These are phyloP conservation scores for Flammula alnicola DNA, from an alignment of 1,284 basidiomycete genomes.

Conservation along the genomic window DNA sequence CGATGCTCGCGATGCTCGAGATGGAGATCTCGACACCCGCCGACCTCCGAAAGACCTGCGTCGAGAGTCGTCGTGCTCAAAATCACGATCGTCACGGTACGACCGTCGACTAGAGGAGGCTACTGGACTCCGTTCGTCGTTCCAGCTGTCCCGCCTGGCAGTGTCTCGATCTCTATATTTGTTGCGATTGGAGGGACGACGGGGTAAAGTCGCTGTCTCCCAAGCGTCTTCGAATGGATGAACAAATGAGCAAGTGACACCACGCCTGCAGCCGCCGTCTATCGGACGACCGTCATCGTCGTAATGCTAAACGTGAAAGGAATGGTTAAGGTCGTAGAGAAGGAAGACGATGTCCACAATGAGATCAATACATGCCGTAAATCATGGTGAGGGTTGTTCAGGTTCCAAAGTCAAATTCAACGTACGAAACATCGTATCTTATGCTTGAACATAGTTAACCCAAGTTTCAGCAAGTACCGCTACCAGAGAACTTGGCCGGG, in stretches of 20 bases:
- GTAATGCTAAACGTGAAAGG: slow-evolving; percentile 1
- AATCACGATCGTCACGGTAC: too few species aligned
- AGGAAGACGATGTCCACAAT: neutral
- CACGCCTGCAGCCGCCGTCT: too few species aligned
- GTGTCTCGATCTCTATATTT: neutral
- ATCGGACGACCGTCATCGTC: neutral
- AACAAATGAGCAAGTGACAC: too few species aligned
- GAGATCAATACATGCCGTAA: neutral
- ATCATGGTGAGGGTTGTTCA: slow-evolving; percentile 2
- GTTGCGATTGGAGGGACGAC: too few species aligned
- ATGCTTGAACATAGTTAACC: neutral
- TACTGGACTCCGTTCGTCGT: neutral
- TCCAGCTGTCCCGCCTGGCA: neutral
- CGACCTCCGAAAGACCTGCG: too few species aligned
- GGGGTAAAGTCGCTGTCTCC: too few species aligned
- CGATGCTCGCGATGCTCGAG: neutral
- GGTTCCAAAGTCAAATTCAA: neutral
- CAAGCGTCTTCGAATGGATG: too few species aligned
- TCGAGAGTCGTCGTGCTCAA: too few species aligned
- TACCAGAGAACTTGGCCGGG: neutral
- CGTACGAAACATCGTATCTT: slow-evolving; percentile 6
- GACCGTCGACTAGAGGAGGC: neutral
- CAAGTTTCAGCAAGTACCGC: neutral
- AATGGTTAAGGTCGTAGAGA: neutral
- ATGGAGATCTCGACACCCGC: neutral